phyloP scores from a whole-genome alignment of 768 basidiomycete genomes.

The Lentinula lateritia region DNA sequence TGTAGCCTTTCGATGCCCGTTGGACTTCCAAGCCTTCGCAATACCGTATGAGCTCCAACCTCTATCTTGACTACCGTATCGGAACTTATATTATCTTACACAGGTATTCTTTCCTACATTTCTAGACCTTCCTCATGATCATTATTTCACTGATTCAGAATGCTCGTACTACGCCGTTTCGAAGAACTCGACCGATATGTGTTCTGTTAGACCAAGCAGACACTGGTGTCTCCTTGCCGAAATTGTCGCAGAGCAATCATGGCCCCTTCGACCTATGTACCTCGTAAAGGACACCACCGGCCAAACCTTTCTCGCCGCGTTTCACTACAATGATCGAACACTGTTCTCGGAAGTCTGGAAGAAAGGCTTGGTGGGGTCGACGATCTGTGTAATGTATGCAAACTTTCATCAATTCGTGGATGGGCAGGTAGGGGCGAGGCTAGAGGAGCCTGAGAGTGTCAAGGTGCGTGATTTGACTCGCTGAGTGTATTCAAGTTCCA shows the following conservation, averaged over 20 bases:
- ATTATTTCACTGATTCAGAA: background rate
- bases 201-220: constrained; percentile 5
- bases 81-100: background rate
- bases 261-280: constrained; percentile 17
- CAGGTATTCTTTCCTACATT: background rate
- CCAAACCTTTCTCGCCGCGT: constrained; percentile 14
- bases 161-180: background rate
- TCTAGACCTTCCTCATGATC: background rate
- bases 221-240: constrained; percentile 30
- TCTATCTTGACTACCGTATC: no score
- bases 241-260: constrained; percentile 15
- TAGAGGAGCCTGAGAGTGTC: constrained; percentile 18
- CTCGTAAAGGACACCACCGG: constrained; percentile 20
- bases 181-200: background rate
- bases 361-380: constrained; percentile 13
- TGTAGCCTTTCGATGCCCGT: background rate
- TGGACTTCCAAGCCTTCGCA: background rate
- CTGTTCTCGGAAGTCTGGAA: constrained; percentile 4
- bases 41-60: background rate
- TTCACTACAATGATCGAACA: constrained; percentile 16
- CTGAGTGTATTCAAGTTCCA: background rate
- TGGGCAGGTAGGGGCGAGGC: constrained; percentile 21
- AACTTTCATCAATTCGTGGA: constrained; percentile 19
- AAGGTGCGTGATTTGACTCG: constrained; percentile 15
- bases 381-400: constrained; percentile 25